A percentile compares a stretch with the other conserved stretches of the same genome.
Conservation (phyloP, 1,284 basidiomycete genomes). For the Hymenochaete sp. region DNA sequence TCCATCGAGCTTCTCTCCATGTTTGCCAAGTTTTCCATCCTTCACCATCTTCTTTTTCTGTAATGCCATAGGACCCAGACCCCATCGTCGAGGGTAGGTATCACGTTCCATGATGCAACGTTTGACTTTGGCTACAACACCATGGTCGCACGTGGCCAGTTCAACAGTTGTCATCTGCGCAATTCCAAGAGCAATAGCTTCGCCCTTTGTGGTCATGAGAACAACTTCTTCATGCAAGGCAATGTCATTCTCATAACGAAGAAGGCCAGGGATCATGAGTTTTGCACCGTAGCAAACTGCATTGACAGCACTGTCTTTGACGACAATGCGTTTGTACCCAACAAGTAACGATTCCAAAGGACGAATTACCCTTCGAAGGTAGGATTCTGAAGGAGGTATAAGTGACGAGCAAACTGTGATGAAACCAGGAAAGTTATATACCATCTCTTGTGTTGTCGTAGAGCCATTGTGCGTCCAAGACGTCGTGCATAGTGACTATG, state of each 20-base stretch:
- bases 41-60: constrained; percentile 99
- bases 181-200: constrained; percentile 94
- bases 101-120: constrained; percentile 99
- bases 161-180: constrained; percentile 99
- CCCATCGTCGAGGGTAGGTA: constrained; percentile 97
- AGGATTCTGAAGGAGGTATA: constrained; percentile 62
- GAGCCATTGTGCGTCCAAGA: constrained; percentile 97
- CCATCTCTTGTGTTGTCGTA: constrained; percentile 99
- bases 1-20: constrained; percentile 87
- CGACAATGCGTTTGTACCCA: constrained; percentile 98
- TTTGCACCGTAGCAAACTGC: constrained; percentile 99
- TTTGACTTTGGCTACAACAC: constrained; percentile 99
- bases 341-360: constrained; percentile 92
- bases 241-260: constrained; percentile 96
- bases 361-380: constrained; percentile 90
- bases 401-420: not conserved
- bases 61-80: constrained; percentile 90
- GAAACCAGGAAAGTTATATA: constrained; percentile 30
- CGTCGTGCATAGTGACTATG: constrained; percentile 99
- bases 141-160: constrained; percentile 96
- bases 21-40: constrained; percentile 93
- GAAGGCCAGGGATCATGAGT: constrained; percentile 97
- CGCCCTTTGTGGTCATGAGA: constrained; percentile 99
- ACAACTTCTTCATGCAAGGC: constrained; percentile 96
- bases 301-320: constrained; percentile 98